Base-by-base conservation (phyloP, 805 yeast species). In the Pichia exigua region DNA sequence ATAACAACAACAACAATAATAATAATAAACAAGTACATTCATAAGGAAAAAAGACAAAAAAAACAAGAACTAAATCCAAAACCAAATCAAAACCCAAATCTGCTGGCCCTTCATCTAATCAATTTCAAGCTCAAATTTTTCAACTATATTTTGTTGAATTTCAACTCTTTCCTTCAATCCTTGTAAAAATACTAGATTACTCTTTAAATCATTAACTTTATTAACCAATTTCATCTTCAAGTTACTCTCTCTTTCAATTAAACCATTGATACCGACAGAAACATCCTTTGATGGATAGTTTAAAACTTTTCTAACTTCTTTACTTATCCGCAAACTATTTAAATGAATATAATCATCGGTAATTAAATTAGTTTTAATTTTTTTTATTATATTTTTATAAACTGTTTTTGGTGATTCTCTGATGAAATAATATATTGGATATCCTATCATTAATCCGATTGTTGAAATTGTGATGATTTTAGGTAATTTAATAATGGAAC, bases 321-420 rank as follows among this genome's bases (percentile, higher is more conserved):
- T 81, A 0, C 95, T 75, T 9, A 94, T 78, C 54, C 99, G 75
- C 46, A 76, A 77, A 1, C 96, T 82, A 64, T 91, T 92, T 44
- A 73, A 60, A 59, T 86, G 94, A 13, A 87, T 82, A 61, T 90
- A 94, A 54, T 91, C 97, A 58, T 82, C 67, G 17, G 77, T 78
- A 42, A 73, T 73, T 35, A 94, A 72, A 60, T 84, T 85, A 8
- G 63, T 63, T 56, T 77, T 78, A 57, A 92, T 78, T 66, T 86
- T 88, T 46, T 76, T 73, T 0, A 94, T 89, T 53, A 89, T 76
- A 52, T 90, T 90, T 57, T 89, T 74, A 20, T 96, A 95, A 59
- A 88, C 81, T 0, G 97, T 96, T 59, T 85, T 79, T 2, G 97
- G 97, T 15, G 95, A 80, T 65, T 94, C 98, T 53, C 75, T 73